A percentile compares a stretch with the other conserved stretches of the same genome.
Evolutionary conservation across 257 asterid genomes (phyloP).

Genomic region (Solanum medicagineum): DNA sequence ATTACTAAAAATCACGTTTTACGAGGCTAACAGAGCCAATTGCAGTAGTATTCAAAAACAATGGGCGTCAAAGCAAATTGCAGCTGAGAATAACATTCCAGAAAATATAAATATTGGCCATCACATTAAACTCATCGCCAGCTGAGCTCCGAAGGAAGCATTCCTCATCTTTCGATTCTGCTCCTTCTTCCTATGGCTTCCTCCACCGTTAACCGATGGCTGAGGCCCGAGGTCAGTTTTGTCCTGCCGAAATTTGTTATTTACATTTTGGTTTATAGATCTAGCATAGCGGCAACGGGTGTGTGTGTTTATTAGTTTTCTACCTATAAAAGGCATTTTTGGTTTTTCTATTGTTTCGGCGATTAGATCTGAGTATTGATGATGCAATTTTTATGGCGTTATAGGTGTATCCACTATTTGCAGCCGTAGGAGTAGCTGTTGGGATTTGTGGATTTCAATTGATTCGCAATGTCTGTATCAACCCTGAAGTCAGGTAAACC

Average conservation of each 20-base stretch:
- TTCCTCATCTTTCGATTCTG: background rate
- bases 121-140: background rate
- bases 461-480: conserved; percentile 59
- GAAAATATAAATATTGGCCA: background rate
- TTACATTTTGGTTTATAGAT: background rate
- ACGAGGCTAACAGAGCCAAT: background rate
- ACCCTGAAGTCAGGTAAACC: conserved; percentile 88
- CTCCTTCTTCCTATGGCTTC: background rate
- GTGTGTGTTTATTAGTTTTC: background rate
- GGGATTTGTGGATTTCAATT: conserved; percentile 85
- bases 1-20: background rate
- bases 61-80: background rate
- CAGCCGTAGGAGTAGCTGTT: conserved; percentile 70
- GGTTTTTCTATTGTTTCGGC: background rate
- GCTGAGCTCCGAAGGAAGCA: background rate
- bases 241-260: background rate
- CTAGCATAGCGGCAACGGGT: background rate
- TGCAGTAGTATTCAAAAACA: background rate
- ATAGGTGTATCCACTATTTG: background rate
- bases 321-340: background rate
- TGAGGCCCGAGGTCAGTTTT: background rate
- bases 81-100: background rate
- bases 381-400: background rate
- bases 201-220: background rate
- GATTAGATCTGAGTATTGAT: background rate